Evolutionary conservation across 78 protist species (phyloP), one percentile per base, ranked within the genome.

Genomic region (Chrysochromulina parva): DNA sequence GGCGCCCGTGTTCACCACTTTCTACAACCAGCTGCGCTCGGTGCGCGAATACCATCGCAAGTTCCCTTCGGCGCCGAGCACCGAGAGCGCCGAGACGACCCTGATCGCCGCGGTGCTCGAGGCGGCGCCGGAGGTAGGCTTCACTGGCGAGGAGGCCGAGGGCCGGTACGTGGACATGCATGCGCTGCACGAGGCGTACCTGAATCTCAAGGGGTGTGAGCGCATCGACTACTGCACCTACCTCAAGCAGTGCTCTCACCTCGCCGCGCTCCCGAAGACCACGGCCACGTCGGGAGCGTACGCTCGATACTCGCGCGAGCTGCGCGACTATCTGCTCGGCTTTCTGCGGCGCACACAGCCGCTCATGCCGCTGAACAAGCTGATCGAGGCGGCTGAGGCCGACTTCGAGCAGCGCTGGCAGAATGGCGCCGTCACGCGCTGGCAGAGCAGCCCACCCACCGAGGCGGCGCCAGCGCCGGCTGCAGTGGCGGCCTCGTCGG

Each of bases 71-170:
- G 50, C 6, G 60, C 62, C 86, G 19, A 14, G 0, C 11, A 53
- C 24, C 48, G 60, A 19, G 48, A 5, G 1, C 28, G 4, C 9
- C 11, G 86, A 52, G 86, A 10, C 5, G 47, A 19, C 20, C 48
- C 59, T 78, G 60, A 28, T 78, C 11, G 19, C 19, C 47, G 60
- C 7, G 0, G 60, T 78, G 24, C 86, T 78, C 47, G 86, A 78
- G 86, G 14, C 16, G 50, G 86, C 14, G 22, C 48, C 38, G 9
- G 22, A 50, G 62, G 48, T 24, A 20, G 14, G 3, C 86, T 78
- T 78, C 86, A 78, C 86, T 0, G 86, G 62, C 53, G 86, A 78
- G 60, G 86, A 78, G 86, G 86, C 58, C 17, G 86, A 53, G 48
- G 86, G 86, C 62, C 9, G 60, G 48, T 78, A 24, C 62, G 52